These are phyloP conservation scores for Ustilago crameri DNA, from an alignment of 1,284 basidiomycete species.

Conservation along the genomic window DNA sequence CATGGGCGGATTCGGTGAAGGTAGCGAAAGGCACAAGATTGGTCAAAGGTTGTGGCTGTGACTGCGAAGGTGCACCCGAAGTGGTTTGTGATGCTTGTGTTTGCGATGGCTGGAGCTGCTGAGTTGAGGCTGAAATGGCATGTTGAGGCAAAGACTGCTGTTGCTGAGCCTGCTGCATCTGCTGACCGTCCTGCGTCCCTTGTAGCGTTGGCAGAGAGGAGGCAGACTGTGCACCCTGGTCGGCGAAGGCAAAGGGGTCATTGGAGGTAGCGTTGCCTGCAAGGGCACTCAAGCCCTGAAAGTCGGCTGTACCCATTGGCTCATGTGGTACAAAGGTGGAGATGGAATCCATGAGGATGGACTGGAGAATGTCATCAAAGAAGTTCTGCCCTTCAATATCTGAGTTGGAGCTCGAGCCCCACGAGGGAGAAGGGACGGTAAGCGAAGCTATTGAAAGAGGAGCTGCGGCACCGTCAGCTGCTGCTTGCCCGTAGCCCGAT, in stretches of 20 bases:
- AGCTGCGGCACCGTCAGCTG: slow-evolving; percentile 7
- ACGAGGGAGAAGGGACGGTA: slow-evolving; percentile 37
- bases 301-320: slow-evolving; percentile 19
- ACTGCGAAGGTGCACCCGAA: slow-evolving; percentile 7
- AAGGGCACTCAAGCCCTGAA: slow-evolving; percentile 3
- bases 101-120: slow-evolving; percentile 17
- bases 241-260: slow-evolving; percentile 21
- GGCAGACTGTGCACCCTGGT: slow-evolving; percentile 6
- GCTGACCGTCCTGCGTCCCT: slow-evolving; percentile 6
- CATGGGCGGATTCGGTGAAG: slow-evolving; percentile 38
- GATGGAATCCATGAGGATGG: slow-evolving; percentile 51
- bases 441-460: slow-evolving; percentile 38
- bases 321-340: slow-evolving; percentile 46
- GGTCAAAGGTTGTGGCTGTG: slow-evolving; percentile 19
- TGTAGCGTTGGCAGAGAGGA: slow-evolving; percentile 5
- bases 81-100: neutral
- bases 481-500: slow-evolving; percentile 5
- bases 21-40: slow-evolving; percentile 38
- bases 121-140: neutral
- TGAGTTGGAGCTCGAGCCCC: slow-evolving; percentile 39
- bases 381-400: slow-evolving; percentile 39
- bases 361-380: slow-evolving; percentile 50
- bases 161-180: slow-evolving; percentile 2
- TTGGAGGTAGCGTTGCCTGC: slow-evolving; percentile 1
- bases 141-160: slow-evolving; percentile 1